Evolutionary conservation across 768 basidiomycete species (phyloP), one percentile per base, ranked within the genome.

Genomic region (Collybiopsis confluens): DNA sequence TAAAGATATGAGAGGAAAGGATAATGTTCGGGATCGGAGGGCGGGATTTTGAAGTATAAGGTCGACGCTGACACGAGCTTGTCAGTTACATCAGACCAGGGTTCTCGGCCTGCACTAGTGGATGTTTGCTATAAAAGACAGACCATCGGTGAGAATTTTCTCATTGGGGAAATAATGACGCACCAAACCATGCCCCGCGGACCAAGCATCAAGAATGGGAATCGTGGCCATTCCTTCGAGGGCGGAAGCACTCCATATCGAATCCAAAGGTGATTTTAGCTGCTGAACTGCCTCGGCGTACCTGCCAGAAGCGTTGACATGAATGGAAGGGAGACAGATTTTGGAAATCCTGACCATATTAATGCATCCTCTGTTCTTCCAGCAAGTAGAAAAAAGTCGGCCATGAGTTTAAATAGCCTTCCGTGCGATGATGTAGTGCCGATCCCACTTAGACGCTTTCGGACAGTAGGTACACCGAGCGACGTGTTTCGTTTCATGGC

Each of bases 161-260:
- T 33, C 47, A 42, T 54, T 55, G 33, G 54, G 58, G 48, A 60
- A 51, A 16, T 62, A 52, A 30, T 52, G 44, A 80, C 86, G 56
- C 58, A 91, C 90, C 59, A 85, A 64, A 58, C 85, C 86, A 61
- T 86, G 79, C n/a, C 80, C 83, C 41, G 78, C 74, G 23, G 85
- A 77, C 92, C 93, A 98, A 7, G 88, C 85, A 55, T 96, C 92
- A 18, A 97, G 74, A 10, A 96, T 74, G 8, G 82, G 76, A 26
- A 88, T 75, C 2, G 88, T 89, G 1, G 88, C 90, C 61, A 94
- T 67, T 3, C 92, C 92, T 71, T 99, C 97, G 42, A 92, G 72
- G 0, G 86, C 85, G 11, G 88, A 84, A 0, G 92, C 96, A 65
- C 94, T 88, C 96, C 96, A 99, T 24, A 89, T 75, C 21, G 80